A percentile compares a stretch with the other conserved stretches of the same genome.
Evolutionary conservation across 768 basidiomycete species (phyloP).

Genomic region (Lactarius vividus): DNA sequence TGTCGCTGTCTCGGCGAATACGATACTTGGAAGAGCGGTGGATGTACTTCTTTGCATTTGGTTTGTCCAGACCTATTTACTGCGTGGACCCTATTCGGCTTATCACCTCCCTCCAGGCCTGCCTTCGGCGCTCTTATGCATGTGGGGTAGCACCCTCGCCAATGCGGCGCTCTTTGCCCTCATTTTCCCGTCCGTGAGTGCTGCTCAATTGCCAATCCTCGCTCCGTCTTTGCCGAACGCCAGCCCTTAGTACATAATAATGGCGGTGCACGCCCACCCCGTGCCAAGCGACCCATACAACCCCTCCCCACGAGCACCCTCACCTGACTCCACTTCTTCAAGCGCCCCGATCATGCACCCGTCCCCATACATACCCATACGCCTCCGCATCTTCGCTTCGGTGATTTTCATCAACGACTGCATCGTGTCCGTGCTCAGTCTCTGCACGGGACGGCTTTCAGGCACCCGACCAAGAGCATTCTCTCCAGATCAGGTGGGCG

Average conservation of each 20-base stretch:
- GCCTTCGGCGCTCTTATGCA: conserved; percentile 70
- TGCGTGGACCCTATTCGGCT: conserved; percentile 1
- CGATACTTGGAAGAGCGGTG: conserved; percentile 82
- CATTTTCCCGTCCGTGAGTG: conserved; percentile 70
- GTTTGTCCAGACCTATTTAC: conserved; percentile 37
- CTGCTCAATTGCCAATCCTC: not conserved
- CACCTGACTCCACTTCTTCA: conserved; percentile 19
- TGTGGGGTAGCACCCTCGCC: conserved; percentile 68
- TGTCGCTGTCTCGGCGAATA: conserved; percentile 65
- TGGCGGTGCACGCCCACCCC: conserved; percentile 77
- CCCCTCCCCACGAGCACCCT: conserved; percentile 39
- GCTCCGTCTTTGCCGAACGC: conserved; percentile 6
- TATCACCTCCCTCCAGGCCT: conserved; percentile 45
- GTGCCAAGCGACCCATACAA: conserved; percentile 75
- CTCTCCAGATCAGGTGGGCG: conserved; percentile 35
- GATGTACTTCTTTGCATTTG: conserved; percentile 86
- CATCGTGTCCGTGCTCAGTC: conserved; percentile 60
- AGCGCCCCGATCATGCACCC: conserved; percentile 50
- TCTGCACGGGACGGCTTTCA: conserved; percentile 39
- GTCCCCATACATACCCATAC: conserved; percentile 76
- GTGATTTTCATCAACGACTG: conserved; percentile 75
- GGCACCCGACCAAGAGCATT: conserved; percentile 27
- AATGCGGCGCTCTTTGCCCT: conserved; percentile 84
- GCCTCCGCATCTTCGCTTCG: conserved; percentile 69
- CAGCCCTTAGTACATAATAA: conserved; percentile 65